Evolutionary conservation across 2,329 filamentous ascomycete species (phyloP), one percentile per base, ranked within the genome.

Genomic region (Xylaria sp.): DNA sequence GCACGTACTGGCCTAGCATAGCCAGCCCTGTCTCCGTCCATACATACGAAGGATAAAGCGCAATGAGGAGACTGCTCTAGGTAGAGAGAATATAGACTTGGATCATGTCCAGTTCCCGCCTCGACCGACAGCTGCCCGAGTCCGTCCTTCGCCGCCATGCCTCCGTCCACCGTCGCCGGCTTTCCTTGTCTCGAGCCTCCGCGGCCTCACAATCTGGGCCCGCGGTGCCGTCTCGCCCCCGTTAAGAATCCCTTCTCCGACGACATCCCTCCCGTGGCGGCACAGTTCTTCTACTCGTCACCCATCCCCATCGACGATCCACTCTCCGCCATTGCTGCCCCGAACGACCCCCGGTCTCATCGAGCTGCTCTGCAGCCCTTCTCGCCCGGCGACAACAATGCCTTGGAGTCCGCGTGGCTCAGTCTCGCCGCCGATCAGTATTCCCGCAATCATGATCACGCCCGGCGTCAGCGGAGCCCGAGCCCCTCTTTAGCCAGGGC

Each of bases 211-310:
- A 91, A 87, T 13, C 88, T 88, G 73, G 88, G 88, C 69, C 79
- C 86, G 32, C 86, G 84, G 65, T 93, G 91, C 77, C 86, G 86
- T 46, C 81, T 89, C 48, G 83, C 85, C 13, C 84, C 86, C 75
- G 74, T 84, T 76, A 75, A 83, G 66, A 74, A 81, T 76, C 80
- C 80, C 34, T 74, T 80, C 65, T 74, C 80, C 5, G 67, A 75
- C 32, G 69, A 78, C 63, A 84, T 87, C 28, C 91, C 92, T 18
- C 85, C 88, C 0, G 80, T 92, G 63, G 84, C 86, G 39, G 86
- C 91, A 25, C 92, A 94, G 72, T 97, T 94, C 82, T 97, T 97
- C 81, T 97, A 97, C 80, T 88, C 90, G 15, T 96, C 94, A 12
- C 84, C 90, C 13, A 87, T 95, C 59, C 91, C 94, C 37, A 94